Evolutionary conservation across 2,329 filamentous ascomycete genomes (phyloP).

Genomic region (Colletotrichum lupini): DNA sequence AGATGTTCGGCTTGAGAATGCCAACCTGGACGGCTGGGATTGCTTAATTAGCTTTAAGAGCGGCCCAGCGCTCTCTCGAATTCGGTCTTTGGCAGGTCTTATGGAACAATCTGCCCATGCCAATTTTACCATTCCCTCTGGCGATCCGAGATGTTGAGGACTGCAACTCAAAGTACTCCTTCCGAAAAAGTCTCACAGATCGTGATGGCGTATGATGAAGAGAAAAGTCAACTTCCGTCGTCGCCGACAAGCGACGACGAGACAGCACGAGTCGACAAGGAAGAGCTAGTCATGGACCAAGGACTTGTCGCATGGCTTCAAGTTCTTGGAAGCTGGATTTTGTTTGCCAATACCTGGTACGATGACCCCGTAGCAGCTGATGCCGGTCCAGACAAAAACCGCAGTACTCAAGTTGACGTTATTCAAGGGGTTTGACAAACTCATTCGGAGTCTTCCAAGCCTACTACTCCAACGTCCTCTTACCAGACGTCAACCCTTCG

Average conservation of each 20-base stretch:
- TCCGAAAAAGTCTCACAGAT: background rate
- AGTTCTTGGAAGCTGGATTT: conserved; percentile 57
- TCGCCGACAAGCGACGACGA: background rate
- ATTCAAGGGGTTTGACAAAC: conserved; percentile 50
- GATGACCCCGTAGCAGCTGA: background rate
- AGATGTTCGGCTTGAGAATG: conserved; percentile 1
- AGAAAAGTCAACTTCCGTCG: background rate
- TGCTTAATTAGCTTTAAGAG: background rate
- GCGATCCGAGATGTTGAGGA: background rate
- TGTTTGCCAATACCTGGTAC: conserved; percentile 59
- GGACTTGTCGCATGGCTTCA: conserved; percentile 58
- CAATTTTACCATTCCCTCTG: too few relatives aligned
- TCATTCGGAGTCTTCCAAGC: conserved; percentile 66
- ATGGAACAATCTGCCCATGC: background rate
- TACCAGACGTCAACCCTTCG: conserved; percentile 10
- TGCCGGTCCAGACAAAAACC: too few relatives aligned
- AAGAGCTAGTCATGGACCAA: conserved; percentile 39
- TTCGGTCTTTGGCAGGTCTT: background rate
- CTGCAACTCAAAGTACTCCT: background rate
- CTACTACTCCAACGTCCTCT: conserved; percentile 55
- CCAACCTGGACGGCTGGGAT: background rate
- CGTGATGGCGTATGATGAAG: background rate
- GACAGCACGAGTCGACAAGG: background rate
- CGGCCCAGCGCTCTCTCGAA: too few relatives aligned
- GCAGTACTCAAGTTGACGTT: background rate